Evolutionary conservation across 2,329 filamentous ascomycete species (phyloP).

Genomic region (Waltergamsia citrina): DNA sequence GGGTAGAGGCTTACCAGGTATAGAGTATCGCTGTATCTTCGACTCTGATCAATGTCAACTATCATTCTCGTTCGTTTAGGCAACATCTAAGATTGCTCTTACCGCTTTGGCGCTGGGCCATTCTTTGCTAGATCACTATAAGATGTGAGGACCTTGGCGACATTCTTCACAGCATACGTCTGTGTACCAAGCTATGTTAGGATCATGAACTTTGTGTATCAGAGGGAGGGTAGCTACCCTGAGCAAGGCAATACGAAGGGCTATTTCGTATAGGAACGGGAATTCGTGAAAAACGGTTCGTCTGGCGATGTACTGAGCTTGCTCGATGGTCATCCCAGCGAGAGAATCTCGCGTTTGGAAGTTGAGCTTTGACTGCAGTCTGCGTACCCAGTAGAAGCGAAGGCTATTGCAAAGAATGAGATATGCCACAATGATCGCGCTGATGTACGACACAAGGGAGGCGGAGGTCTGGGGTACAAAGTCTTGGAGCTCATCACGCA

Average conservation of each 20-base stretch:
- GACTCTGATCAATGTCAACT: constrained; percentile 16
- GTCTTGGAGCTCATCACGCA: no score
- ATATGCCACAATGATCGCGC: constrained; percentile 18
- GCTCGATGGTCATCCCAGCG: constrained; percentile 27
- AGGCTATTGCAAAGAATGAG: constrained; percentile 21
- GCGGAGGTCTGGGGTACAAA: no score
- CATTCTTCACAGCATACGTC: constrained; percentile 29
- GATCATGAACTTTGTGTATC: neutral
- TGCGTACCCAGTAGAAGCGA: constrained; percentile 23
- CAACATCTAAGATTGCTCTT: no score
- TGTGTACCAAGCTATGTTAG: constrained; percentile 8
- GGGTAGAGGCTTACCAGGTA: constrained; percentile 16
- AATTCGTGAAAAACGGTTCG: constrained; percentile 23
- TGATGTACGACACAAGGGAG: neutral
- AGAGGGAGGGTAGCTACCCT: constrained; percentile 15
- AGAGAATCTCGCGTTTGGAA: constrained; percentile 25
- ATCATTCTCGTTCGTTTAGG: neutral
- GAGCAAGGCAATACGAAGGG: constrained; percentile 28
- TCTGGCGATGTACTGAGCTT: constrained; percentile 34
- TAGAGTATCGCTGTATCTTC: constrained; percentile 29
- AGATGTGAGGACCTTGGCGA: constrained; percentile 24
- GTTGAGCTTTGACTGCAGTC: constrained; percentile 16
- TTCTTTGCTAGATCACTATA: constrained; percentile 23
- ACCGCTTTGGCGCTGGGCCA: constrained; percentile 24
- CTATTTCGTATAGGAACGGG: constrained; percentile 24